Base-by-base conservation (phyloP, 2,329 filamentous ascomycete genomes). In the Chrysoporthe puriensis region DNA sequence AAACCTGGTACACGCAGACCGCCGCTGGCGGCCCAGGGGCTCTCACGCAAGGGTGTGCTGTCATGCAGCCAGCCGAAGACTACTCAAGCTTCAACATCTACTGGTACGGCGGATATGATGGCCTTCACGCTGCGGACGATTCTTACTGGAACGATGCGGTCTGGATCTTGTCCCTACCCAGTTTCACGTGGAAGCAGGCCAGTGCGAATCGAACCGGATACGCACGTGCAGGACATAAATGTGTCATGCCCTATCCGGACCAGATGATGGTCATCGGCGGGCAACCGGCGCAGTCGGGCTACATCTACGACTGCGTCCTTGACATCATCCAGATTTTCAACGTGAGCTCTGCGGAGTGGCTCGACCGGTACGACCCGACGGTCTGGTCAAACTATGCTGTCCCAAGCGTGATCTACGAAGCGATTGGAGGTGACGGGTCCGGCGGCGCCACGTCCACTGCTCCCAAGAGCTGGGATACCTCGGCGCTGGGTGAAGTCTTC, bases 231-330 rank as follows among this genome's bases (percentile, higher is more conserved):
- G 92, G 92, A 0, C 92, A 95, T 76, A 88, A 88, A 48, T 96
- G 92, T 78, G 87, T 94, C 72, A 86, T 87, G 73, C 86, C 87
- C 1, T 95, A 93, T 79, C 90, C 93, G 18, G 89, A 90, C 67
- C 92, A 95, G 77, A 94, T 96, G 89, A 83, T 96, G 70, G 84
- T 90, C 8, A 82, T 95, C 16, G 93, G 93, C 36, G 93, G 93
- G 13, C 90, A 87, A 71, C 77, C 79, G 1, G 56, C 82, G 5
- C 52, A 73, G 1, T 21, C 73, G 1, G 79, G 77, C 1, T 7
- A 1, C 21, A 18, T 34, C n/a, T 40, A 16, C 0, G 57, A 59
- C 0, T 91, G 88, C 67, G 76, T 91, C 1, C 78, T 81, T 1
- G 77, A 80, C 6, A 80, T 85, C 1, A 77, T 92, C 46, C 82